A percentile compares a stretch with the other conserved stretches of the same genome.
phyloP scores from a whole-genome alignment of 345 rosid species.

The Citrus sp. region DNA sequence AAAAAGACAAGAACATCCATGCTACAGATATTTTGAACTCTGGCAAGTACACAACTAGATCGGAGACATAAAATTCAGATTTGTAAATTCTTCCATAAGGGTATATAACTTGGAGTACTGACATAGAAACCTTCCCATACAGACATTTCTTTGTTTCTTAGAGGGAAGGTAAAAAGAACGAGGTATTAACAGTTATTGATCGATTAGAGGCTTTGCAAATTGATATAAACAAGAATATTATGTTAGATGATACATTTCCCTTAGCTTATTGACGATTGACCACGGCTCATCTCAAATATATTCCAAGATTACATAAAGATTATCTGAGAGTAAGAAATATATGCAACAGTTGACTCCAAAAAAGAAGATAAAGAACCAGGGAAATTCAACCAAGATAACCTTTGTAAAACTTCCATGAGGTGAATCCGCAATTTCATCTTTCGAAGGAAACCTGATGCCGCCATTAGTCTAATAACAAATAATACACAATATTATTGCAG shows the following conservation, averaged over 20 bases:
- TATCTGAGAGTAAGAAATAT: background rate
- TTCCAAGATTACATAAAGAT: too few species aligned
- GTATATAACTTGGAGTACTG: background rate
- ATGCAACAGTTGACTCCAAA: background rate
- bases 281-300: too few species aligned
- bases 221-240: too few species aligned
- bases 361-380: too few species aligned
- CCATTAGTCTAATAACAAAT: slow-evolving; percentile 45
- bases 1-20: background rate
- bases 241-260: too few species aligned
- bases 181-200: too few species aligned
- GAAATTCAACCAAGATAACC: slow-evolving; percentile 23
- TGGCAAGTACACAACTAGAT: background rate
- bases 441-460: slow-evolving; percentile 52
- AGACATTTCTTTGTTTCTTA: background rate
- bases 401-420: slow-evolving; percentile 69
- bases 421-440: slow-evolving; percentile 44
- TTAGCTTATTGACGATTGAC: too few species aligned
- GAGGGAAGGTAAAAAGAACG: background rate
- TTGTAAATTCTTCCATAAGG: background rate
- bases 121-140: background rate
- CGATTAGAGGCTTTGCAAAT: too few species aligned
- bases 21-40: background rate
- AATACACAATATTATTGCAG: background rate
- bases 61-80: background rate